A percentile compares a stretch with the other conserved stretches of the same genome.
Evolutionary conservation across 2,329 filamentous ascomycete species (phyloP).

Genomic region (Exophiala oligosperma): DNA sequence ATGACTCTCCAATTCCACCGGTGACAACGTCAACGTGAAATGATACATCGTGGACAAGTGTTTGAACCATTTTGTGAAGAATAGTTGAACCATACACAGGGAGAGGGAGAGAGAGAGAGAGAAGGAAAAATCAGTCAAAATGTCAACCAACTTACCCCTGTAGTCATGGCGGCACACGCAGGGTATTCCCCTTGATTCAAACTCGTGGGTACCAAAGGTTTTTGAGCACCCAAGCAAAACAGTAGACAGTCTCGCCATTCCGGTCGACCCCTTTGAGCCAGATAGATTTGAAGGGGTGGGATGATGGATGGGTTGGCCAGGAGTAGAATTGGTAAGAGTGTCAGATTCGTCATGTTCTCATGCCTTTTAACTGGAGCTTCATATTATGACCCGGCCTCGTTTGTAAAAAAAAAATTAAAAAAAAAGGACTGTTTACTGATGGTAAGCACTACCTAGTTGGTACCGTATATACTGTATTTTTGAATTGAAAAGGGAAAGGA

Average conservation of each 20-base stretch:
- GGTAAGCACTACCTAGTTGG: too few relatives aligned
- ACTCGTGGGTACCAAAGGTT: conserved; percentile 58
- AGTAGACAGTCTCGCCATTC: conserved; percentile 52
- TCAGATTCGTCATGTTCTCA: neutral
- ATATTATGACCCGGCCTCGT: too few relatives aligned
- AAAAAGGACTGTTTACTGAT: too few relatives aligned
- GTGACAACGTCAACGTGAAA: too few relatives aligned
- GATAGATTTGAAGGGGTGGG: conserved; percentile 5
- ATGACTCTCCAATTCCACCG: too few relatives aligned
- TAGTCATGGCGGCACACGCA: conserved; percentile 45
- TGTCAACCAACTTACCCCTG: conserved; percentile 26
- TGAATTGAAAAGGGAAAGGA: too few relatives aligned
- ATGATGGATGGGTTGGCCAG: conserved; percentile 7
- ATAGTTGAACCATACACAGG: neutral
- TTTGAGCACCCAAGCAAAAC: conserved; percentile 61
- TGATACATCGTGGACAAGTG: too few relatives aligned
- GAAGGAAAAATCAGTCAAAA: neutral
- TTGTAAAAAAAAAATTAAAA: too few relatives aligned
- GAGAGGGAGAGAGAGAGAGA: neutral
- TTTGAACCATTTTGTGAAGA: too few relatives aligned
- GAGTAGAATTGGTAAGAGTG: conserved; percentile 13
- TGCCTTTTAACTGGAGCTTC: too few relatives aligned
- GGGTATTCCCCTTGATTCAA: conserved; percentile 47
- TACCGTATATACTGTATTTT: too few relatives aligned
- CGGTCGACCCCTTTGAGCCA: neutral